These are phyloP conservation scores for Huiozyma sinensis DNA, from an alignment of 805 yeast species.

Conservation along the genomic window DNA sequence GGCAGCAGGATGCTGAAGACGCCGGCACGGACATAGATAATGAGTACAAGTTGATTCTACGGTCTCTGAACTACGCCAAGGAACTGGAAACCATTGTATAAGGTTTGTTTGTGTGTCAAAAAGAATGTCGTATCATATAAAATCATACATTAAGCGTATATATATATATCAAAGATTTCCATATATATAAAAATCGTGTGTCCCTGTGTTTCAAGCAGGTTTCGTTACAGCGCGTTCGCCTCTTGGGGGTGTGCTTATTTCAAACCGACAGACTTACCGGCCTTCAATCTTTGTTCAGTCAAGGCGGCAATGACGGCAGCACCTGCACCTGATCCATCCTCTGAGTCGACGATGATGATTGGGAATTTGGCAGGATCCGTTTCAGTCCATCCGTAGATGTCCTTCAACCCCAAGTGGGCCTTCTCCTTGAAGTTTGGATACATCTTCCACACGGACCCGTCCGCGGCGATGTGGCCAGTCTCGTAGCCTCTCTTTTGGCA, in stretches of 20 bases:
- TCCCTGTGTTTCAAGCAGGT: too few species aligned
- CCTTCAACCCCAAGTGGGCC: slow-evolving; percentile 78
- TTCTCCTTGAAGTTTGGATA: slow-evolving; percentile 85
- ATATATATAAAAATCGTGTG: too few species aligned
- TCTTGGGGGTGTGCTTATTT: too few species aligned
- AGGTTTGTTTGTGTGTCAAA: background rate
- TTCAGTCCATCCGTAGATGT: slow-evolving; percentile 70
- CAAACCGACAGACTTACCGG: slow-evolving; percentile 56
- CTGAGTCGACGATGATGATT: slow-evolving; percentile 77
- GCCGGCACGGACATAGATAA: background rate
- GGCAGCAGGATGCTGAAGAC: slow-evolving; percentile 26
- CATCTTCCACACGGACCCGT: slow-evolving; percentile 87
- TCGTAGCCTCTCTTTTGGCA: slow-evolving; percentile 71
- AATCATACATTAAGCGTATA: background rate
- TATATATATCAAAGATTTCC: background rate
- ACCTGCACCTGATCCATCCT: slow-evolving; percentile 97
- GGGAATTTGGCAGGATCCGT: slow-evolving; percentile 48
- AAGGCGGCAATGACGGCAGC: slow-evolving; percentile 97
- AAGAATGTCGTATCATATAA: background rate
- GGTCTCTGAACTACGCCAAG: slow-evolving; percentile 76
- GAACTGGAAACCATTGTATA: slow-evolving; percentile 87
- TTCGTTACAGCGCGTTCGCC: too few species aligned
- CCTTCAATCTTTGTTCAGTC: slow-evolving; percentile 63
- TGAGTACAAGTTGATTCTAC: slow-evolving; percentile 38
- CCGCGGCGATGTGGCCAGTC: slow-evolving; percentile 86